Evolutionary conservation across 78 protist genomes (phyloP), one percentile per base, ranked within the genome.

Genomic region (Polysphondylium violaceum): DNA sequence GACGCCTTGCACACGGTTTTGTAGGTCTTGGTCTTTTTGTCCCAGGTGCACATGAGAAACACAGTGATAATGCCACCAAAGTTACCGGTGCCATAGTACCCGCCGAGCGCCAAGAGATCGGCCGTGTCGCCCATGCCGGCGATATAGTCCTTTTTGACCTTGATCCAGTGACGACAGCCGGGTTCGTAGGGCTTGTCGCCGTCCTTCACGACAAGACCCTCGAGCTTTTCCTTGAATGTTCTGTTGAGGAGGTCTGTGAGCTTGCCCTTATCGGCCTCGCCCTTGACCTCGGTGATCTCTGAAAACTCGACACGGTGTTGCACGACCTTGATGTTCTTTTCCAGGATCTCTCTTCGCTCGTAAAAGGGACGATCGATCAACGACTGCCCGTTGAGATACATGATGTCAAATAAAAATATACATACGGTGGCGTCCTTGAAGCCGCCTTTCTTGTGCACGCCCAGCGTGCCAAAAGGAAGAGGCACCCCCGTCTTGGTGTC

Each of bases 111-210:
- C 55, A 95, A 76, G 44, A 96, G 44, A 83, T 97, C 98, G n/a
- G 95, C 95, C 6, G 88, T 61, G 69, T 97, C 98, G 19, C 95
- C 95, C 92, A 95, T 64, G n/a, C 94, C 97, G 19, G 23, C 25
- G n/a, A 96, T 35, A 51, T 97, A 97, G 50, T 97, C 98, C 59
- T 92, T 95, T 74, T 97, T 97, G 41, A 97, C 36, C 44, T 97
- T 97, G 23, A 94, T 69, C 98, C 98, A 97, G 33, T 94, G 94
- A 29, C 98, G 74, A 9, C 77, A 69, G n/a, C 86, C 96, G 0
- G 97, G 97, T 19, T 79, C 83, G 92, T 97, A 97, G 9, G n/a
- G 23, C 17, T 93, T 71, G 23, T 59, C 5, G 27, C 55, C 33
- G 50, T 76, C 94, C 50, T 97, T 97, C 29, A 97, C 29, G 51